Evolutionary conservation across 1,284 basidiomycete species (phyloP).

Genomic region (Paramarasmius palmivorus): DNA sequence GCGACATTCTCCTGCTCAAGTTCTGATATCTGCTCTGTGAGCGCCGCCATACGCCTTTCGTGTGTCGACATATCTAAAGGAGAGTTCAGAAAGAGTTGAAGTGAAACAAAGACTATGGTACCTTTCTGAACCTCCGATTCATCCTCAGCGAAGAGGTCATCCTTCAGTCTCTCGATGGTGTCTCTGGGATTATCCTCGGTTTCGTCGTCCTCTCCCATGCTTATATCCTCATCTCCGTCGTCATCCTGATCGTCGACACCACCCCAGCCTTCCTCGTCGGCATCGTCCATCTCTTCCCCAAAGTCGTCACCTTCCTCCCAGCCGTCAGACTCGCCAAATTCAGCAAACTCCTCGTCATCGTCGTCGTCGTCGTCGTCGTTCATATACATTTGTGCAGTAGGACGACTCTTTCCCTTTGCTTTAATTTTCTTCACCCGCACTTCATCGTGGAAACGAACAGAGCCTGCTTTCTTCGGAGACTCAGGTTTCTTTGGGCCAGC

Average conservation of each 20-base stretch:
- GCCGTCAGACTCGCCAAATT: conserved; percentile 21
- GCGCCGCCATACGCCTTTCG: conserved; percentile 59
- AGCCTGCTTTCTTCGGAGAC: conserved; percentile 28
- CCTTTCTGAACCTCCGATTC: conserved; percentile 44
- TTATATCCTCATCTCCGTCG: conserved; percentile 26
- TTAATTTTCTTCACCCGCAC: conserved; percentile 81
- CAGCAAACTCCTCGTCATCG: conserved; percentile 32
- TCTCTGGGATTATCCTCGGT: conserved; percentile 31
- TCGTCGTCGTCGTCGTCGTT: conserved; percentile 35
- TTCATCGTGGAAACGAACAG: conserved; percentile 79
- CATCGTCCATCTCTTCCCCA: conserved; percentile 10
- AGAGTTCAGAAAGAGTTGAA: conserved; percentile 13
- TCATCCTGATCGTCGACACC: conserved; percentile 29
- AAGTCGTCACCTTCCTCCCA: conserved; percentile 21
- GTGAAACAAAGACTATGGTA: conserved; percentile 20
- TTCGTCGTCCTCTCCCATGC: conserved; percentile 27
- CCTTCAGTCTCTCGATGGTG: conserved; percentile 60
- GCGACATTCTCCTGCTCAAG: conserved; percentile 74
- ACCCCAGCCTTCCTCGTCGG: conserved; percentile 19
- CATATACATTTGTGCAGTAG: conserved; percentile 43
- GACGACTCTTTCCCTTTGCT: conserved; percentile 60
- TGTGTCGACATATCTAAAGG: conserved; percentile 53
- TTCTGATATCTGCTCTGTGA: conserved; percentile 68
- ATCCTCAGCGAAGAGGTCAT: conserved; percentile 71
- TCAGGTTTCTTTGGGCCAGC: conserved; percentile 20